Evolutionary conservation across 768 basidiomycete species (phyloP).

Genomic region (Mrakia blollopis): DNA sequence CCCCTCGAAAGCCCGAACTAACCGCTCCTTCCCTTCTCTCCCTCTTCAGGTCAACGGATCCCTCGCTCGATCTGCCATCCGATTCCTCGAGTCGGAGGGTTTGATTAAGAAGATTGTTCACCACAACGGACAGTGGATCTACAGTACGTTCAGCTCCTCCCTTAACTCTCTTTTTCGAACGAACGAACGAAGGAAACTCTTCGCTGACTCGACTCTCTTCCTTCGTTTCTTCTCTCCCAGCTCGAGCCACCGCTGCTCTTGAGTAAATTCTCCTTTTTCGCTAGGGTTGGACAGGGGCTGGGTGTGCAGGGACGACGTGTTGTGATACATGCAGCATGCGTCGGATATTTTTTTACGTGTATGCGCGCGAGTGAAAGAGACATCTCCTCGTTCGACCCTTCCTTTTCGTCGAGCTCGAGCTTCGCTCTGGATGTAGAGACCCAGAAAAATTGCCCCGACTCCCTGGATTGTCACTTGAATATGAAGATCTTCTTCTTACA

Average conservation of each 20-base stretch:
- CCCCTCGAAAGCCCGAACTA: background rate
- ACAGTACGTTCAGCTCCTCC: slow-evolving; percentile 50
- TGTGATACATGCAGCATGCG: slow-evolving; percentile 9
- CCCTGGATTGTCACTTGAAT: no score
- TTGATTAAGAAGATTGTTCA: slow-evolving; percentile 94
- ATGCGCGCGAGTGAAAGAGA: background rate
- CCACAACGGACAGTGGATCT: slow-evolving; percentile 87
- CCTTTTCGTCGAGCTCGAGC: background rate
- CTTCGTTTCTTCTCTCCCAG: background rate
- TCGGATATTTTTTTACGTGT: background rate
- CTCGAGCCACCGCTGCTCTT: slow-evolving; percentile 41
- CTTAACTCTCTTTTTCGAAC: background rate
- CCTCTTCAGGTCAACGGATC: slow-evolving; percentile 68
- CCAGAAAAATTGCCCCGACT: no score
- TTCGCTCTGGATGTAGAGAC: background rate
- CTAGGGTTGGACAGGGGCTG: background rate
- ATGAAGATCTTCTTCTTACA: no score
- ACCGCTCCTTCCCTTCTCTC: background rate
- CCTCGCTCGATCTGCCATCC: slow-evolving; percentile 84
- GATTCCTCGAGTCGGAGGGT: slow-evolving; percentile 87
- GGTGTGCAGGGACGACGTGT: background rate
- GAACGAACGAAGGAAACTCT: background rate
- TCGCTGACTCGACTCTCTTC: background rate
- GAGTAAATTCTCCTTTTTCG: slow-evolving; percentile 35
- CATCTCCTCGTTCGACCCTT: background rate